These are phyloP conservation scores for Mucor circinelloides DNA, from an alignment of 371 early-diverging fungal genomes.

Conservation along the genomic window DNA sequence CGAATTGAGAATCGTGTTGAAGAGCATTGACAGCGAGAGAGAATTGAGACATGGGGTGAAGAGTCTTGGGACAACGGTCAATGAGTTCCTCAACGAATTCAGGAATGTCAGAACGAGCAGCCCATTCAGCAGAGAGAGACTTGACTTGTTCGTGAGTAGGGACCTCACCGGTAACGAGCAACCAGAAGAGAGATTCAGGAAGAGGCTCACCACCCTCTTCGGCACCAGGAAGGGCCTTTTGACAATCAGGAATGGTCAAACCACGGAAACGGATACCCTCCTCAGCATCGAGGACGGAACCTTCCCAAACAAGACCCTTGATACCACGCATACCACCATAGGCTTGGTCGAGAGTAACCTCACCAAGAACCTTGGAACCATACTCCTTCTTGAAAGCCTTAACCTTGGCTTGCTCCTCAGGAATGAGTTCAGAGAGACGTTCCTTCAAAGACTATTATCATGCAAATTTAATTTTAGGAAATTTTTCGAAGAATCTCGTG, in stretches of 20 bases:
- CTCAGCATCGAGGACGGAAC: conserved; percentile 95
- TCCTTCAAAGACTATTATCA: conserved; percentile 82
- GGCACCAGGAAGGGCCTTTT: conserved; percentile 86
- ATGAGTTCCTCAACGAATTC: conserved; percentile 93
- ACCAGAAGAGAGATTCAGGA: conserved; percentile 98
- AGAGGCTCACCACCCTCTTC: conserved; percentile 90
- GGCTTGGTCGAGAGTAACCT: conserved; percentile 96
- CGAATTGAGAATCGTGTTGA: conserved; percentile 94
- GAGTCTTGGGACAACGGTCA: conserved; percentile 95
- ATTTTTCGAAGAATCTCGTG: not conserved
- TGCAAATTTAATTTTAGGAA: not conserved
- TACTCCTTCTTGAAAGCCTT: conserved; percentile 91
- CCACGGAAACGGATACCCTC: conserved; percentile 99
- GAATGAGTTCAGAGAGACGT: conserved; percentile 90
- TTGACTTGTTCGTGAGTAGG: conserved; percentile 94
- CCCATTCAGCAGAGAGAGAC: conserved; percentile 93
- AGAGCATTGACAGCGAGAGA: conserved; percentile 94
- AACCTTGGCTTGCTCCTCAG: conserved; percentile 92
- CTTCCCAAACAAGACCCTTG: conserved; percentile 98
- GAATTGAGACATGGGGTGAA: conserved; percentile 99
- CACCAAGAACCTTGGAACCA: conserved; percentile 89
- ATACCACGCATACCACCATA: conserved; percentile 99
- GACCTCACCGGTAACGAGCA: conserved; percentile 96
- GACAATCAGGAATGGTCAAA: conserved; percentile 95
- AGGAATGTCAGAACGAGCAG: conserved; percentile 90